Evolutionary conservation across 202 grass and related monocot genomes (phyloP), one percentile per base, ranked within the genome.

Genomic region (Cymbopogon flexuosus): DNA sequence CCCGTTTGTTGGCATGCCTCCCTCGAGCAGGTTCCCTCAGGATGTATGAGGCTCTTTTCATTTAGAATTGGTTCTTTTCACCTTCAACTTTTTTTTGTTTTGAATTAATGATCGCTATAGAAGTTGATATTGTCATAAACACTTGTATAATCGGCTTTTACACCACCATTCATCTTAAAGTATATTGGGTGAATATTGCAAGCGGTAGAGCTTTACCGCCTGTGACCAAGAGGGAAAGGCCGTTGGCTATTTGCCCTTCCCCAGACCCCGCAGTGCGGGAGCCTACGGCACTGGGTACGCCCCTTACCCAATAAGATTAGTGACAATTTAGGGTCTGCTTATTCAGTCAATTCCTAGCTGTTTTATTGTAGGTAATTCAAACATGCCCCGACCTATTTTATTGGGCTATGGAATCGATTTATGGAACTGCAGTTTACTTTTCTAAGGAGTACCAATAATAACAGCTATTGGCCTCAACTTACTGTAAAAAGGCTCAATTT

Each of bases 21-120:
- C 37, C 80, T 98, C 3, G 96, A 95, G 75, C 92, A 98, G 81
- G 92, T 98, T 89, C 96, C 90, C 59, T 88, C 82, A 71, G 90
- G 92, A 98, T 93, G 96, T 98, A 95, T 80, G 90, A 79, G 4
- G 30, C 60, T 66, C 84, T 85, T 79, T 76, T 79, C 45, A 79
- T 67, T 66, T 27, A 0, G 2, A 36, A 54, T 0, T 51, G 4
- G 27, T 42, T 64, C 82, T 80, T 72, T 68, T 68, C 65, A 46
- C 62, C 60, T 66, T 79, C 31, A 35, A 23, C 29, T 14, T 79
- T 14, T 14, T 74, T 70, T 74, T 3, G 65, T 84, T 93, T 8
- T 77, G 10, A 35, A 7, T 72, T 16, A 19, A 18, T 84, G 45
- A 64, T 8, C 36, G 76, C 39, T 73, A 19, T 77, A 5, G 5